Evolutionary conservation across 805 yeast genomes (phyloP), one percentile per base, ranked within the genome.

Genomic region (Myxozyma neglecta): DNA sequence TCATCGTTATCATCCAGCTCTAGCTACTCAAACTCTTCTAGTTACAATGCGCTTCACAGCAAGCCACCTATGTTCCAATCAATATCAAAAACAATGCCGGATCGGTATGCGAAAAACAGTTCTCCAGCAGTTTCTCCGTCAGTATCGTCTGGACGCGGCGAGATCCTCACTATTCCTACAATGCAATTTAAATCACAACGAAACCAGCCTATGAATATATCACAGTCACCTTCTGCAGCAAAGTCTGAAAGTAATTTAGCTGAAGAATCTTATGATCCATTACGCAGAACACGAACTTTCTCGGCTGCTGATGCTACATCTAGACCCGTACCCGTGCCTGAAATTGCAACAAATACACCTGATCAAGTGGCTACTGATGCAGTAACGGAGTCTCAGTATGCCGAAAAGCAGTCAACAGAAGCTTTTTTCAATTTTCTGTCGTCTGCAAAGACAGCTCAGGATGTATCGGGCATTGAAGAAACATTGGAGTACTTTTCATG

Each of bases 401-500:
- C 16, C 11, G 51, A 44, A 40, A 24, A 35, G 9, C 57, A 51
- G 1, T 24, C 57, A 4, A 54, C 61, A 29, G 61, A 57, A 37
- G 36, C 48, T 4, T 61, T 53, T 40, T 48, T 61, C 40, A 51
- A 49, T 9, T 57, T 53, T 10, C 53, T 61, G 16, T 53, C 62
- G 11, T 46, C 61, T 6, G 48, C 57, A n/a, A 54, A 53, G 14
- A 39, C 62, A 11, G 65, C 61, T 9, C 53, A 45, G 32, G 67
- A 66, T n/a, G 68, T 68, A 14, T 61, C 74, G 3, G 73, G 75
- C 1, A 77, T 80, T 36, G 87, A 85, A 53, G 96, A 89, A 63
- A 73, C 90, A 13, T 81, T 92, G 60, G 89, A 87, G 35, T 93
- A 89, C 63, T 80, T 91, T 24, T 84, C 85, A 37, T 93, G 97